Evolutionary conservation across 495 filamentous ascomycete genomes (phyloP), one percentile per base, ranked within the genome.

Genomic region (Chlorociboria aeruginascens): DNA sequence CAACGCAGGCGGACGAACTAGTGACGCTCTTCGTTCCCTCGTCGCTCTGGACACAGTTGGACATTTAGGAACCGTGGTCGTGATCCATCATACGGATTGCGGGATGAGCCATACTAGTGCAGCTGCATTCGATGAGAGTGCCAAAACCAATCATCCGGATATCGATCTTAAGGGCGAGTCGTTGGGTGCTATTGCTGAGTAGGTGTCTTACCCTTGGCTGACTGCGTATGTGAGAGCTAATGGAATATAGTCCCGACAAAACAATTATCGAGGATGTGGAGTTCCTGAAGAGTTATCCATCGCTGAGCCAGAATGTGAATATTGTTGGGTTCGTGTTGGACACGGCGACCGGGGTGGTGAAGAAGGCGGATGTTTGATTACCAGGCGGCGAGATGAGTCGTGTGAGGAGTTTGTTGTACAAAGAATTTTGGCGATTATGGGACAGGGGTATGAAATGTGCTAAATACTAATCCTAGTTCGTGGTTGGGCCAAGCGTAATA

Each of bases 1-100:
- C 14, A 62, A 61, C 35, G 54, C 59, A 9, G 63, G 63, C 3
- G 63, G 63, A 1, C 48, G 63, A 20, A 55, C 55, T 14, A 40
- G 48, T 8, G 57, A 60, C 25, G 60, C 59, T 2, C 50, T 66
- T 32, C 40, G 60, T 35, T 46, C 54, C 33, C 13, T 62, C 28
- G 44, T 60, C 12, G 43, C 52, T 30, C 49, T 63, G 32, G 55
- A 63, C 12, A 53, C 62, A 10, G 48, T 60, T 10, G 55, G 46
- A 7, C 29, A 45, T 1, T 53, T 56, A 7, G 56, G 53, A 17
- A 63, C 57, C 25, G 57, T 64, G 14, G 50, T 66, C n/a, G 53
- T 62, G 8, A 55, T 55, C 33, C 52, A 55, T 28, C 48, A 55
- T 17, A 53, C 51, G 6, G 46, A 49, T 30, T 49, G 46, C 31